These are phyloP conservation scores for Entomortierella chlamydospora DNA, from an alignment of 192 early-diverging fungal species.

Conservation along the genomic window DNA sequence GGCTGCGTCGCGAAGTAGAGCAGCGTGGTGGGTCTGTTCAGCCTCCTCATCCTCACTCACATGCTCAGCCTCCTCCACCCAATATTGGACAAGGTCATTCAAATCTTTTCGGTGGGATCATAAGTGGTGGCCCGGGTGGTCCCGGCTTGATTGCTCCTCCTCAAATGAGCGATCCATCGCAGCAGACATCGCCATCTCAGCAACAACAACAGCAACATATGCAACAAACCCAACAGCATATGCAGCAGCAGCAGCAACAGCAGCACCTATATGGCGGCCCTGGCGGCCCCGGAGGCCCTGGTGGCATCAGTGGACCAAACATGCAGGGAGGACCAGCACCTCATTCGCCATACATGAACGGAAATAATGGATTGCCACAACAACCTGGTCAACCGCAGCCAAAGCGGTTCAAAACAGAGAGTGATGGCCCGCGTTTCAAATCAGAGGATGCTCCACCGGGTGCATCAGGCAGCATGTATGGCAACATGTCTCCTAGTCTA, in stretches of 20 bases:
- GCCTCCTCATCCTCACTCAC: constrained; percentile 56
- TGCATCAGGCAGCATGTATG: constrained; percentile 38
- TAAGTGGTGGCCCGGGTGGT: constrained; percentile 60
- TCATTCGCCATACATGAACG: constrained; percentile 59
- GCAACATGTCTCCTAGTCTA: constrained; percentile 55
- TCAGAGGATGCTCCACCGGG: constrained; percentile 50
- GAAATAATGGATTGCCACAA: constrained; percentile 38
- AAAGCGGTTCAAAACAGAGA: constrained; percentile 50
- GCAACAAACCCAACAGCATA: constrained; percentile 25
- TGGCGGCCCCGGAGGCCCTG: constrained; percentile 35
- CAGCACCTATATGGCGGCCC: constrained; percentile 34
- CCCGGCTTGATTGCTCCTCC: constrained; percentile 60
- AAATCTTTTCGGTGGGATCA: constrained; percentile 67
- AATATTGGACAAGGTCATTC: constrained; percentile 71
- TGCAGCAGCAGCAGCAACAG: constrained; percentile 47
- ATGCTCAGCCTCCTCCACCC: constrained; percentile 70
- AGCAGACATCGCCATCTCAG: constrained; percentile 15
- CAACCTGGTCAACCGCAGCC: constrained; percentile 56
- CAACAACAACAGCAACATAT: constrained; percentile 27
- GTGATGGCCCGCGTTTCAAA: constrained; percentile 42
- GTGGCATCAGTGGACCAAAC: constrained; percentile 48
- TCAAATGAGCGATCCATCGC: constrained; percentile 61
- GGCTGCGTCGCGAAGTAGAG: constrained; percentile 87
- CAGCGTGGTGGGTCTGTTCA: constrained; percentile 69
- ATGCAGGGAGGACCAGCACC: constrained; percentile 43